Percentiles rank a stretch among this genome's conserved stretches.
Conservation (phyloP, 1,284 basidiomycete genomes). For the Xanthoconium separans region DNA sequence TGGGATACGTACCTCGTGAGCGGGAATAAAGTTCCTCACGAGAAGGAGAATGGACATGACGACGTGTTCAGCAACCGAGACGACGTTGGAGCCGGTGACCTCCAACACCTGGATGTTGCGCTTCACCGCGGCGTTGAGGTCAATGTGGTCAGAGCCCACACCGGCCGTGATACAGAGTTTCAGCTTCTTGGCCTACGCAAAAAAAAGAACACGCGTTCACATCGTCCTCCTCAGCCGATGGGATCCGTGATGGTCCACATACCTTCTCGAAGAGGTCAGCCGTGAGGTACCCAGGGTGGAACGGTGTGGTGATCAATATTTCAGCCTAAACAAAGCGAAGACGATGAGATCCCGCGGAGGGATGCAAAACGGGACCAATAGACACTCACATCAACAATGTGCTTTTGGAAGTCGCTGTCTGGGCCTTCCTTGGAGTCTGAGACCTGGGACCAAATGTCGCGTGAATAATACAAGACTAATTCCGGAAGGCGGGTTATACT, state of each 20-base stretch:
- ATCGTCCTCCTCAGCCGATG: neutral
- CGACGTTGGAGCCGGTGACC: constrained; percentile 84
- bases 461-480: neutral
- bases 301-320: constrained; percentile 87
- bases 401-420: constrained; percentile 84
- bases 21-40: constrained; percentile 70
- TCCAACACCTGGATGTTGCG: constrained; percentile 82
- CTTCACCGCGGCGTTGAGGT: constrained; percentile 87
- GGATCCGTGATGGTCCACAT: constrained; percentile 1
- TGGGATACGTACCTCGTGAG: constrained; percentile 45
- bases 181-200: constrained; percentile 80
- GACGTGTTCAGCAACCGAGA: constrained; percentile 92
- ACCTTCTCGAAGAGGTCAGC: constrained; percentile 73
- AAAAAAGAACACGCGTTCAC: constrained; percentile 2
- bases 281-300: constrained; percentile 90
- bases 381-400: constrained; percentile 74
- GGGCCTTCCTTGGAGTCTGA: constrained; percentile 88
- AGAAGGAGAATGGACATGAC: constrained; percentile 76
- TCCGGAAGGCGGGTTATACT: constrained; percentile 20
- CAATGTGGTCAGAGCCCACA: constrained; percentile 93
- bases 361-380: neutral
- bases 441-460: constrained; percentile 46
- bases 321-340: constrained; percentile 48
- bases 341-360: constrained; percentile 9
- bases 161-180: constrained; percentile 93